Evolutionary conservation across 305 asterid genomes (phyloP), one percentile per base, ranked within the genome.

Genomic region (Striga hermonthica): DNA sequence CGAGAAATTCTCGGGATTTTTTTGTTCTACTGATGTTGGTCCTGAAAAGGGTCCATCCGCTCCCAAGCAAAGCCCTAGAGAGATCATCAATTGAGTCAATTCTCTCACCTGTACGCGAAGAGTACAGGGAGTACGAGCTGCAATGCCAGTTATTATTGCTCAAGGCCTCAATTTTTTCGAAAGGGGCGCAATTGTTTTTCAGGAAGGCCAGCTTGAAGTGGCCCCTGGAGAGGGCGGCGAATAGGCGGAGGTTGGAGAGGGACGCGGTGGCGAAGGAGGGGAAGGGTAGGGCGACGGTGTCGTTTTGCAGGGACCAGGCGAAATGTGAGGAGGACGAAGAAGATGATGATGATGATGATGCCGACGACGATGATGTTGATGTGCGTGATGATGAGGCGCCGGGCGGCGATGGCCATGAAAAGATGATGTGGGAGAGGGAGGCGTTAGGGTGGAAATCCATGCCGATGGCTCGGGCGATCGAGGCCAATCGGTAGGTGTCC

Each of bases 381-480:
- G 56, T 40, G 43, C 72, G 65, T 4, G 77, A 53, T 0, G 71
- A 62, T 7, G 78, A 40, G 0, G 81, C 66, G 4, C 74, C 41
- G 2, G 75, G 62, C 3, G 79, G 60, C 6, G 73, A 35, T 4
- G 88, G 79, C 92, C 92, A 83, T 14, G 85, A 79, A 78, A 85
- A 85, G 78, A 85, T 69, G 68, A 85, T 61, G 79, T 85, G 89
- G 0, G 92, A 85, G 60, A 85, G 83, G 63, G 89, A 77, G 8
- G 92, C 82, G 64, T 85, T 83, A 4, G 87, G 87, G 49, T 74
- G 78, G 10, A 85, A 79, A 80, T 85, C 85, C 92, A 85, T 85
- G 48, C 89, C 89, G 7, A 83, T 70, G 39, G 72, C 82, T 61
- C 87, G 49, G 50, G 85, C 80, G 16, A 85, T 77, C 22, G 81